These are phyloP conservation scores for Moesziomyces globuligerus DNA, from an alignment of 1,284 basidiomycete genomes.

Conservation along the genomic window DNA sequence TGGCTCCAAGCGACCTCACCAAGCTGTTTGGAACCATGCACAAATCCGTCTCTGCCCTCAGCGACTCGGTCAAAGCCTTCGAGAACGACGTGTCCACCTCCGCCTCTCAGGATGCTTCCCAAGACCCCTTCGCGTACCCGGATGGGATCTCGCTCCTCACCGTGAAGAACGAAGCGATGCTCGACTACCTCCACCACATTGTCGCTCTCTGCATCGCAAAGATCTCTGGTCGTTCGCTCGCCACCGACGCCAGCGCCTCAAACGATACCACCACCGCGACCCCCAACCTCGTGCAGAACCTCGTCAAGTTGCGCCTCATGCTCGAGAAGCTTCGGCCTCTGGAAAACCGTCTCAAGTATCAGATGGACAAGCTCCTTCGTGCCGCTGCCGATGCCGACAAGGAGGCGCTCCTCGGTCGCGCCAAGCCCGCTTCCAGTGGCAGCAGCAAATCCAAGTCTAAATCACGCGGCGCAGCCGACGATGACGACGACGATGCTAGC, in stretches of 20 bases:
- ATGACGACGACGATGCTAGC: conserved; percentile 71
- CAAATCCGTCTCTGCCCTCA: conserved; percentile 32
- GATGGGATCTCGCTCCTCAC: conserved; percentile 89
- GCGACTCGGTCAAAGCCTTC: conserved; percentile 29
- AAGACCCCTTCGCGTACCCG: conserved; percentile 45
- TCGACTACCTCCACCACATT: conserved; percentile 88
- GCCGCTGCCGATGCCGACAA: conserved; percentile 52
- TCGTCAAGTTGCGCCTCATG: conserved; percentile 56
- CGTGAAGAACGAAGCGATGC: conserved; percentile 83
- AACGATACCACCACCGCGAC: conserved; percentile 5
- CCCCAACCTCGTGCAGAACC: conserved; percentile 44
- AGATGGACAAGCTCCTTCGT: conserved; percentile 81
- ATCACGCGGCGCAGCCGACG: conserved; percentile 71
- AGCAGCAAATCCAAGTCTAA: conserved; percentile 13
- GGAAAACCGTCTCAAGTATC: conserved; percentile 88
- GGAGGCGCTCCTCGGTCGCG: conserved; percentile 31
- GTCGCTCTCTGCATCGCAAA: conserved; percentile 70
- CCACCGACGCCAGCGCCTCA: conserved; percentile 4
- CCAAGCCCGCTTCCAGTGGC: conserved; percentile 7
- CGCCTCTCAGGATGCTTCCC: conserved; percentile 9
- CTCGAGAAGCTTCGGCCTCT: conserved; percentile 72
- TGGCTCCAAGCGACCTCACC: conserved; percentile 18
- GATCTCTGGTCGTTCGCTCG: conserved; percentile 49
- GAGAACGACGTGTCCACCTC: conserved; percentile 23
- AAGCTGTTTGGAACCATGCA: conserved; percentile 25